Conservation (phyloP, 2,329 filamentous ascomycete species). For the Arachnopeziza araneosa region DNA sequence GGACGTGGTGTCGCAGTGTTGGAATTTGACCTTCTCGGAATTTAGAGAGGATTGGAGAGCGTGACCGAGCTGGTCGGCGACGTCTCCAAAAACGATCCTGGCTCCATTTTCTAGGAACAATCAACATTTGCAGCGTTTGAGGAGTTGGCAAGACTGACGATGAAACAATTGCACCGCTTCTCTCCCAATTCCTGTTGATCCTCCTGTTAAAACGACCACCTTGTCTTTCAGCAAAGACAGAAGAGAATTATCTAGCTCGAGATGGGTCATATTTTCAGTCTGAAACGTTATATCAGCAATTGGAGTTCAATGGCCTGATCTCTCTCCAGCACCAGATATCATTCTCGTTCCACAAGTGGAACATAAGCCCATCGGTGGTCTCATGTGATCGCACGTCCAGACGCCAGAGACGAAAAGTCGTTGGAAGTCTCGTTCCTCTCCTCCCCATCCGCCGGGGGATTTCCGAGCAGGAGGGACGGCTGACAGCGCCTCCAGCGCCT, state of each 20-base stretch:
- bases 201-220: slow-evolving; percentile 15
- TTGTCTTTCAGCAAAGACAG: slow-evolving; percentile 12
- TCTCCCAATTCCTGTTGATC: slow-evolving; percentile 14
- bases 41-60: slow-evolving; percentile 5
- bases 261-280: slow-evolving; percentile 8
- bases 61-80: slow-evolving; percentile 2
- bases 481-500: background rate
- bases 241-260: slow-evolving; percentile 5
- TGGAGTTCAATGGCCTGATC: too few relatives aligned
- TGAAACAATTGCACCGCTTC: slow-evolving; percentile 10
- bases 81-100: slow-evolving; percentile 13
- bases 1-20: slow-evolving; percentile 19
- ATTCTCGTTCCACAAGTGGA: background rate
- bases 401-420: too few relatives aligned
- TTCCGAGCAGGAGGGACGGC: background rate
- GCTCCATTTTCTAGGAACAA: slow-evolving; percentile 9
- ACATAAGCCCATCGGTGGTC: background rate
- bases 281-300: background rate
- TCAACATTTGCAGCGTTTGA: background rate
- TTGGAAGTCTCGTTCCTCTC: background rate
- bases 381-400: background rate
- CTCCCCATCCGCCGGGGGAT: background rate
- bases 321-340: too few relatives aligned
- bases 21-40: slow-evolving; percentile 12
- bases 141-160: background rate